Conservation (phyloP, 495 filamentous ascomycete species). For the Annulohypoxylon moriforme region DNA sequence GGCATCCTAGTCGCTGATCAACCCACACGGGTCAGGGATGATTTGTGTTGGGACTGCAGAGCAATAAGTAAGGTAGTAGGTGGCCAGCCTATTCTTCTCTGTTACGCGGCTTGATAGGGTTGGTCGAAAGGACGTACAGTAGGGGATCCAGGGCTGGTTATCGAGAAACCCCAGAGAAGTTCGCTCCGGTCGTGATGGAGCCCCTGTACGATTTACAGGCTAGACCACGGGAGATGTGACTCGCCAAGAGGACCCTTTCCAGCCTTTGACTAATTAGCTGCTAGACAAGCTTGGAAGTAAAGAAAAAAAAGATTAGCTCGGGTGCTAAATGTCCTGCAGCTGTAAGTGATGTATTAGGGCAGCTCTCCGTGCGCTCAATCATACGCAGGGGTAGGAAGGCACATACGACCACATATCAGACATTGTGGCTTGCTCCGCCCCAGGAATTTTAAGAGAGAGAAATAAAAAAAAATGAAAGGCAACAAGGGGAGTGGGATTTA, state of each 20-base stretch:
- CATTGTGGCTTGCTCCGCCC: slow-evolving; percentile 45
- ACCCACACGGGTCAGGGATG: slow-evolving; percentile 40
- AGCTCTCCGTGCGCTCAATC: slow-evolving; percentile 32
- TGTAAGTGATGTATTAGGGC: slow-evolving; percentile 43
- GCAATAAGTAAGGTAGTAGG: slow-evolving; percentile 41
- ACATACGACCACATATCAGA: slow-evolving; percentile 23
- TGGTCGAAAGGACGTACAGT: slow-evolving; percentile 31
- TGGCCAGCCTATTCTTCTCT: slow-evolving; percentile 37
- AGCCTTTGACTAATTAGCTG: slow-evolving; percentile 23
- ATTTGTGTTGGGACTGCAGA: slow-evolving; percentile 46
- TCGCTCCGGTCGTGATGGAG: slow-evolving; percentile 33
- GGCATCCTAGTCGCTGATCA: slow-evolving; percentile 45
- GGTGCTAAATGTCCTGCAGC: slow-evolving; percentile 36
- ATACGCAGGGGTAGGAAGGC: slow-evolving; percentile 42
- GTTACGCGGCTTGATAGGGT: slow-evolving; percentile 47
- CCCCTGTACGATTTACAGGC: slow-evolving; percentile 40
- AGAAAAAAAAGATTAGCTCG: slow-evolving; percentile 32
- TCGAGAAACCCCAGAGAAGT: slow-evolving; percentile 33
- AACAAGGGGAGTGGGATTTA: slow-evolving; percentile 20
- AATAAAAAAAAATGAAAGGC: slow-evolving; percentile 1
- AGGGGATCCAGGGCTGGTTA: slow-evolving; percentile 26
- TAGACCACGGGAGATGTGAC: slow-evolving; percentile 44
- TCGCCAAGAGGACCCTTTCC: slow-evolving; percentile 35
- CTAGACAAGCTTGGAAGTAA: slow-evolving; percentile 19
- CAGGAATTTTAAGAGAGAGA: slow-evolving; percentile 3